Evolutionary conservation across 2,329 filamentous ascomycete genomes (phyloP).

Genomic region (Aureobasidium zeae): DNA sequence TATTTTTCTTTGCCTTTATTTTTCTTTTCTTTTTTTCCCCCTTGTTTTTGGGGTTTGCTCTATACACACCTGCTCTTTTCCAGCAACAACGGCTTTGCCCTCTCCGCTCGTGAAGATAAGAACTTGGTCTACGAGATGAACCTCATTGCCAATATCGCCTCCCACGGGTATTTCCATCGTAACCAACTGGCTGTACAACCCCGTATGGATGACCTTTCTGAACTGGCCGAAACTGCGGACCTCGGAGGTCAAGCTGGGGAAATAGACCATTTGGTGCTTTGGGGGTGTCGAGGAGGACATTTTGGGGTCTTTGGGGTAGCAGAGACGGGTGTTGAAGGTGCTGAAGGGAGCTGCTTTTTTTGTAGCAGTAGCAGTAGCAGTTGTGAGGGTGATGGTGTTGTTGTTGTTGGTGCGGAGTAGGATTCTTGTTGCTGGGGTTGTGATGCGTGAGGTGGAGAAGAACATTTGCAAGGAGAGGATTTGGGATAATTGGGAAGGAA

Average conservation of each 20-base stretch:
- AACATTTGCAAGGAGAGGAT: no score
- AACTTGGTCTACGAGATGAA: constrained; percentile 56
- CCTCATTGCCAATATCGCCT: constrained; percentile 59
- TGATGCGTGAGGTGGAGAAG: no score
- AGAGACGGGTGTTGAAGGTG: constrained; percentile 19
- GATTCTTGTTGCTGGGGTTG: no score
- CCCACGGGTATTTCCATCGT: constrained; percentile 56
- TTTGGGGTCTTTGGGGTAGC: constrained; percentile 28
- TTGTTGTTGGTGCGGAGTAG: no score
- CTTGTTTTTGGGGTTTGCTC: no score
- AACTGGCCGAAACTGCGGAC: constrained; percentile 50
- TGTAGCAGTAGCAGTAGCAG: no score
- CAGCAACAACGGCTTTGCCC: constrained; percentile 50
- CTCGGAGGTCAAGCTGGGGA: constrained; percentile 46
- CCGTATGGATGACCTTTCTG: constrained; percentile 53
- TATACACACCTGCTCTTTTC: constrained; percentile 49
- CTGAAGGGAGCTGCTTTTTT: no score
- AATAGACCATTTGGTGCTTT: constrained; percentile 49
- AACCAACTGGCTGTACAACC: constrained; percentile 54
- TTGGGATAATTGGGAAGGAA: no score
- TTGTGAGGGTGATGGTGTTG: no score
- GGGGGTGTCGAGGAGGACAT: constrained; percentile 27
- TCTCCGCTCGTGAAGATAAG: constrained; percentile 54
- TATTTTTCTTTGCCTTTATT: neutral
- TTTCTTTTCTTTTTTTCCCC: no score